Evolutionary conservation across 2,329 filamentous ascomycete genomes (phyloP), one percentile per base, ranked within the genome.

Genomic region (Colletotrichum agaves): DNA sequence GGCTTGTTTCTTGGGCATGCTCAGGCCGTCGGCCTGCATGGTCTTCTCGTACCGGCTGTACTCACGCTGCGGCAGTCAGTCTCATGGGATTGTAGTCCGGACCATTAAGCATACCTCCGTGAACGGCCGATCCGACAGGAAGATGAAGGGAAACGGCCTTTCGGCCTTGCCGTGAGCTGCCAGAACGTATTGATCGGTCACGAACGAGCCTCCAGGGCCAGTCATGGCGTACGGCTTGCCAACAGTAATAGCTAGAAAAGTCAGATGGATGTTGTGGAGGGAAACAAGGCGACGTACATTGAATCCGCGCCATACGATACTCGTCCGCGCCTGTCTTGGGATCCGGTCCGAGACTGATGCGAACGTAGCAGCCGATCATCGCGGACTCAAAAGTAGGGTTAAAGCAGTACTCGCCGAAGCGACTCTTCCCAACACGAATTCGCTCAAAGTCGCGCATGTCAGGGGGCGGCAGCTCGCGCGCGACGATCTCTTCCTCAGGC

Each of bases 401-500:
- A 82, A 97, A 97, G 84, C 94, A 98, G 62, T 97, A 91, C 74
- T 95, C 90, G 6, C 92, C 91, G 77, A 99, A 97, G 75, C 94
- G 92, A 72, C 88, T 91, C 70, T 96, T 89, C 56, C 94, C 93
- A 66, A 99, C 87, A 64, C 93, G 89, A 60, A 95, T 88, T 57
- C 93, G 89, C 75, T 98, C 92, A 71, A 95, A 89, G 77, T 98
- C 93, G n/a, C 86, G 86, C 19, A 97, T 83, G 39, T 91, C 89
- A 2, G 92, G 89, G 27, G 90, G 90, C 13, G 88, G 88, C 31
- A 96, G 82, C 41, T 91, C 88, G 3, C 92, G 90, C 27, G 88
- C 88, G 12, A 86, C 85, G 46, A 90, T 88, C 68, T 93, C 89
- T 71, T 90, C 91, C 59, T 88, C 86, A 1, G 86, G 87, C 1